Percentiles rank a stretch among this genome's conserved stretches.
Conservation (phyloP, 2,329 filamentous ascomycete species). For the Calonectria ilicicola region DNA sequence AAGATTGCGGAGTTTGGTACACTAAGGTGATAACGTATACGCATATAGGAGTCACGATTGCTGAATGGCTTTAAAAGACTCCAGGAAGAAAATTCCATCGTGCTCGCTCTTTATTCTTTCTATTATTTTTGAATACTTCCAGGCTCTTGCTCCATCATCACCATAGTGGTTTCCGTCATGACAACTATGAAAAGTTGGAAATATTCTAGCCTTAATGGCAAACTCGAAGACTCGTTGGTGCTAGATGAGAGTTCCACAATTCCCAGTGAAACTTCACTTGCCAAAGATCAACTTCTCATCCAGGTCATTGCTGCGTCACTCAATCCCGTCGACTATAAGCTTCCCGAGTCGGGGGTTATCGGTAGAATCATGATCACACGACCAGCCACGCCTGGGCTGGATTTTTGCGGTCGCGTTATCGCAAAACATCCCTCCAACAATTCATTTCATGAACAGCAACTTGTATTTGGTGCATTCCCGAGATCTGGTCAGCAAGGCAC, state of each 20-base stretch:
- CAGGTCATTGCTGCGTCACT: slow-evolving; percentile 50
- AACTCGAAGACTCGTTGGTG: neutral
- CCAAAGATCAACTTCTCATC: slow-evolving; percentile 47
- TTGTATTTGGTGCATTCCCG: slow-evolving; percentile 2
- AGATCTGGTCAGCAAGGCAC: neutral
- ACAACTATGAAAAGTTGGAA: slow-evolving; percentile 8
- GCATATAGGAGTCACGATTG: neutral
- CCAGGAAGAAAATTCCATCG: neutral
- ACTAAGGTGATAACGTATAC: neutral
- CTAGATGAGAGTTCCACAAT: neutral
- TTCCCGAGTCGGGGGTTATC: slow-evolving; percentile 50
- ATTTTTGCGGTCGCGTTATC: slow-evolving; percentile 60
- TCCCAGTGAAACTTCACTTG: neutral
- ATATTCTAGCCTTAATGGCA: neutral
- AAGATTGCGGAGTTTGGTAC: neutral
- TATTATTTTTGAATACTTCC: too few relatives aligned
- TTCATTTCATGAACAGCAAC: neutral
- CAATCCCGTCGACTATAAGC: slow-evolving; percentile 57
- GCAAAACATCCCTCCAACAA: slow-evolving; percentile 23
- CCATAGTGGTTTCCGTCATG: neutral
- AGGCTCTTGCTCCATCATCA: neutral
- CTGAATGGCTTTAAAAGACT: neutral
- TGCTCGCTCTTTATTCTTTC: too few relatives aligned
- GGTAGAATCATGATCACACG: slow-evolving; percentile 35
- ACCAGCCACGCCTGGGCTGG: slow-evolving; percentile 55